Evolutionary conservation across 805 yeast species (phyloP).

Genomic region (Nematodospora valgi): DNA sequence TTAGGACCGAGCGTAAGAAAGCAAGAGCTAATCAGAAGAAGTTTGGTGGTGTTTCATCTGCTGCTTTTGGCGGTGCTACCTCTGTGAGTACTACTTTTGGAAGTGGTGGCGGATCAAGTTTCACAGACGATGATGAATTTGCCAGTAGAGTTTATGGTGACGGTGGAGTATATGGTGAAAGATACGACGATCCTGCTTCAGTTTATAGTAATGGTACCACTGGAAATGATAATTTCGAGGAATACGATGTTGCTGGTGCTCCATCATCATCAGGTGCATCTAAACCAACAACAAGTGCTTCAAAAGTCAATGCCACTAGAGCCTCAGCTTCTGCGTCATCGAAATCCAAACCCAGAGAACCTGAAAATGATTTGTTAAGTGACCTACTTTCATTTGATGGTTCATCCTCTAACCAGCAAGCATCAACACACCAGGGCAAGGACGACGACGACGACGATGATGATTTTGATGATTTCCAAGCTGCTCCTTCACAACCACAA

Average conservation of each 20-base stretch:
- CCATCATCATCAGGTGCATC: slow-evolving; percentile 19
- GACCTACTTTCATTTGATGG: slow-evolving; percentile 45
- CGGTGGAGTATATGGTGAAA: slow-evolving; percentile 66
- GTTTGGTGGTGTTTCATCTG: slow-evolving; percentile 69
- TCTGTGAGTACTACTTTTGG: slow-evolving; percentile 31
- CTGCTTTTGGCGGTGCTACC: slow-evolving; percentile 50
- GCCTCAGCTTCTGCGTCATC: slow-evolving; percentile 11
- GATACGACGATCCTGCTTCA: slow-evolving; percentile 57
- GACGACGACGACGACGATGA: slow-evolving; percentile 52
- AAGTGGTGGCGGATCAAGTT: slow-evolving; percentile 14
- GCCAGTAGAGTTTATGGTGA: slow-evolving; percentile 61
- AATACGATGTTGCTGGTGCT: slow-evolving; percentile 47
- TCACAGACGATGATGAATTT: slow-evolving; percentile 46
- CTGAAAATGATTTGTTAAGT: slow-evolving; percentile 48
- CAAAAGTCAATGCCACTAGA: slow-evolving; percentile 28
- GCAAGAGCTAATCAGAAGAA: slow-evolving; percentile 84
- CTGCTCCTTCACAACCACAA: slow-evolving; percentile 44
- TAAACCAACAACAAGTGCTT: slow-evolving; percentile 35
- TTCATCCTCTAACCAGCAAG: background rate
- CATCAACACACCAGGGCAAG: slow-evolving; percentile 10
- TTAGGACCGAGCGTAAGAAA: slow-evolving; percentile 83
- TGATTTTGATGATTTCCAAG: slow-evolving; percentile 82
- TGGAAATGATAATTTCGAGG: slow-evolving; percentile 50
- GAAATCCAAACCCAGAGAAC: slow-evolving; percentile 26
- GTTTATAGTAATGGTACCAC: slow-evolving; percentile 34